Percentiles rank a stretch among this genome's conserved stretches.
phyloP scores from a whole-genome alignment of 1,284 basidiomycete genomes.

The Boletus mariae region DNA sequence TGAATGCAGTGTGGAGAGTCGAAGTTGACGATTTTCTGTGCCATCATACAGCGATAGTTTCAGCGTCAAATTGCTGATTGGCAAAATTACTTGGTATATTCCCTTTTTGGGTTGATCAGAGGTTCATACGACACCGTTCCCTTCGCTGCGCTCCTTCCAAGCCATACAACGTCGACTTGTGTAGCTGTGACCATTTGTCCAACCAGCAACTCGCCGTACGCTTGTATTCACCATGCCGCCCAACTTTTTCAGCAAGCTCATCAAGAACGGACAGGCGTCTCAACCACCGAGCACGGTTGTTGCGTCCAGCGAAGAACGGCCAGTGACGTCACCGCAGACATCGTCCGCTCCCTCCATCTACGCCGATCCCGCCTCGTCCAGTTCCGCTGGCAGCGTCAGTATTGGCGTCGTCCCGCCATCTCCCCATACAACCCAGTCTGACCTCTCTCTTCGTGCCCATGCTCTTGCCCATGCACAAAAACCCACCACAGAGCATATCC shows the following conservation, averaged over 20 bases:
- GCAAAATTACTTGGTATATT: too few relatives aligned
- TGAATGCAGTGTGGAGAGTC: too few relatives aligned
- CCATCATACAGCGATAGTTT: too few relatives aligned
- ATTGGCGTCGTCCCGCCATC: conserved; percentile 33
- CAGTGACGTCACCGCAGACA: neutral
- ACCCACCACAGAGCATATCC: conserved; percentile 22
- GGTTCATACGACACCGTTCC: too few relatives aligned
- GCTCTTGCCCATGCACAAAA: neutral
- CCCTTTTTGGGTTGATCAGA: too few relatives aligned
- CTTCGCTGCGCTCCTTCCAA: too few relatives aligned
- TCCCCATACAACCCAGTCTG: conserved; percentile 19
- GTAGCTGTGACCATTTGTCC: too few relatives aligned
- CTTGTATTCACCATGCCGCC: conserved; percentile 38
- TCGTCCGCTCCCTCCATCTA: neutral
- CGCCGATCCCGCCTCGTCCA: conserved; percentile 20
- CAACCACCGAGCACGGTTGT: conserved; percentile 3
- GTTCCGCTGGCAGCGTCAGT: conserved; percentile 26
- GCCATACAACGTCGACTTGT: too few relatives aligned
- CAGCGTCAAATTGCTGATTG: too few relatives aligned
- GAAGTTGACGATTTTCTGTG: too few relatives aligned
- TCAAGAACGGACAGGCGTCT: conserved; percentile 31
- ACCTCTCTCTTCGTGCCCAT: conserved; percentile 8
- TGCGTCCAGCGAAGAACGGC: conserved; percentile 1
- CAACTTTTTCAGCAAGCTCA: conserved; percentile 49
- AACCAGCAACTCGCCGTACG: too few relatives aligned